These are phyloP conservation scores for Alternaria dauci DNA, from an alignment of 2,329 filamentous ascomycete genomes.

Conservation along the genomic window DNA sequence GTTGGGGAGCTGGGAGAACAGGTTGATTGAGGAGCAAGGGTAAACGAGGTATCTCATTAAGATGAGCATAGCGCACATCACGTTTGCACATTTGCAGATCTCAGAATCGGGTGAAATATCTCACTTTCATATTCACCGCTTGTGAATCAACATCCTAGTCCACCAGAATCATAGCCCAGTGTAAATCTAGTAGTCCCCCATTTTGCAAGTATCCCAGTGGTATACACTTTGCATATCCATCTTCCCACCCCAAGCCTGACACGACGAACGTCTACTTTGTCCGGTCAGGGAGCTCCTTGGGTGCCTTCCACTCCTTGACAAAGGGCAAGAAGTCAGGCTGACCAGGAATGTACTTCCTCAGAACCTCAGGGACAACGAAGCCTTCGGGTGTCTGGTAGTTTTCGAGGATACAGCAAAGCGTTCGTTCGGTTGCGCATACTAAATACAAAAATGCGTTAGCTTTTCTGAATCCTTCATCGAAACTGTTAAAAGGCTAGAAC, in stretches of 20 bases:
- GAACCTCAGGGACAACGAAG: constrained; percentile 49
- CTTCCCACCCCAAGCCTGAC: neutral
- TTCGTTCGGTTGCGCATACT: constrained; percentile 88
- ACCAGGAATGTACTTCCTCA: constrained; percentile 77
- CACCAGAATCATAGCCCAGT: neutral
- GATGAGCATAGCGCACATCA: neutral
- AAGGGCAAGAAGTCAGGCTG: constrained; percentile 89
- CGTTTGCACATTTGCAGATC: neutral
- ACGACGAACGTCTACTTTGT: constrained; percentile 13
- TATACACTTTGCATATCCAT: neutral
- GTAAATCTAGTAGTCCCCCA: neutral
- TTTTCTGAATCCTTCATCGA: neutral
- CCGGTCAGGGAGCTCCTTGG: constrained; percentile 41
- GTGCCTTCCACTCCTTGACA: constrained; percentile 70
- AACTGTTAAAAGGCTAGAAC: neutral
- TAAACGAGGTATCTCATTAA: neutral
- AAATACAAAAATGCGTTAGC: neutral
- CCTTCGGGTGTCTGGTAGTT: constrained; percentile 93
- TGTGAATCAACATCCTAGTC: neutral
- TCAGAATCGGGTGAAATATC: accelerated
- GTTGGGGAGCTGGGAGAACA: constrained; percentile 70
- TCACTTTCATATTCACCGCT: neutral
- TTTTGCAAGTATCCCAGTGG: neutral
- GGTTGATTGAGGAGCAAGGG: constrained; percentile 7
- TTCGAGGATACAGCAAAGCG: constrained; percentile 92